phyloP scores from a whole-genome alignment of 805 yeast species.

The Priceomyces carsonii region DNA sequence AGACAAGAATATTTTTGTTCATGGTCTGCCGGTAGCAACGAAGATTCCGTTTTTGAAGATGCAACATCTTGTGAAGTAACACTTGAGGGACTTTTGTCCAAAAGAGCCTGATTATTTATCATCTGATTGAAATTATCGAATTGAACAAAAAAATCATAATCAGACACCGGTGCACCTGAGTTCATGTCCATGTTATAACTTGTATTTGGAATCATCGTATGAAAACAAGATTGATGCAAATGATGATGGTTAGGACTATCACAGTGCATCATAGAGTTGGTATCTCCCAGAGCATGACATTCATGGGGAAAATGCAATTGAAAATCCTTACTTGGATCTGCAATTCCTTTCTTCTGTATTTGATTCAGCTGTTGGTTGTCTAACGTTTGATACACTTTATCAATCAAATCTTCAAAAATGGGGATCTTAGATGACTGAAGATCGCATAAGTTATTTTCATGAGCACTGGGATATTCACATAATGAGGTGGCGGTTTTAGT shows the following conservation, averaged over 20 bases:
- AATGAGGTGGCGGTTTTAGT: not conserved
- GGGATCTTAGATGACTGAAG: slow-evolving; percentile 29
- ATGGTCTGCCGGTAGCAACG: too few relatives aligned
- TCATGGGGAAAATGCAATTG: slow-evolving; percentile 43
- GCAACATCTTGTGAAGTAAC: too few relatives aligned
- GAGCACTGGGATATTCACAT: not conserved
- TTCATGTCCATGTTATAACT: slow-evolving; percentile 23
- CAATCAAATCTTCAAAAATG: slow-evolving; percentile 40
- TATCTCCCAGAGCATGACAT: slow-evolving; percentile 26
- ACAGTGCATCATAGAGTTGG: slow-evolving; percentile 3
- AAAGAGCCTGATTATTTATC: slow-evolving; percentile 1
- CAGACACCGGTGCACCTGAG: slow-evolving; percentile 20
- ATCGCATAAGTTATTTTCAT: slow-evolving; percentile 27
- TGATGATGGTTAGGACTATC: slow-evolving; percentile 13
- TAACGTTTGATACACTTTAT: slow-evolving; percentile 33
- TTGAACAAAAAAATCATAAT: slow-evolving; percentile 39
- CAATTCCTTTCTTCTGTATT: slow-evolving; percentile 10
- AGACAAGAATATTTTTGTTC: slow-evolving; percentile 56
- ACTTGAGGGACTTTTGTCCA: too few relatives aligned
- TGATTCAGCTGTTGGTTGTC: slow-evolving; percentile 12
- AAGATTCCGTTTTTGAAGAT: too few relatives aligned
- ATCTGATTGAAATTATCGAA: slow-evolving; percentile 30
- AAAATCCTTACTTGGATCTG: slow-evolving; percentile 15
- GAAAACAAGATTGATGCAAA: slow-evolving; percentile 47
- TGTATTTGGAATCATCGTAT: slow-evolving; percentile 39